Percentiles rank a stretch among this genome's conserved stretches.
phyloP scores from a whole-genome alignment of 2,329 filamentous ascomycete species.

The Aspergillus brunneoviolaceus region DNA sequence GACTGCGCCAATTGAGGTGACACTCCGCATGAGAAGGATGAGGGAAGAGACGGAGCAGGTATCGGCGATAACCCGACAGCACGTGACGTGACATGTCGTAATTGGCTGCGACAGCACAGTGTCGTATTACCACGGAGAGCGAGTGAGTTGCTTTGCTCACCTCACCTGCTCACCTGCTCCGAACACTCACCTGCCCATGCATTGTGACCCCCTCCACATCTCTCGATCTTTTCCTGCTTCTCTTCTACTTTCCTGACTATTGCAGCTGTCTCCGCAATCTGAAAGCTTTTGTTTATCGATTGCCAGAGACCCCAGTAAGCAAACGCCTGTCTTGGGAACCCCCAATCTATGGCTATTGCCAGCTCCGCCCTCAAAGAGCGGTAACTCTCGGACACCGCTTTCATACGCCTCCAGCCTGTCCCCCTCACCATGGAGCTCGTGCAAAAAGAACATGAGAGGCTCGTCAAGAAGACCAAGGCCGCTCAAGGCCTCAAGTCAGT shows the following conservation, averaged over 20 bases:
- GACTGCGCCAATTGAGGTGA: not conserved
- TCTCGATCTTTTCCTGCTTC: not conserved
- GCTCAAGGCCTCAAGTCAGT: constrained; percentile 73
- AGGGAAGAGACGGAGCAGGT: not conserved
- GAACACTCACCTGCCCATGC: constrained; percentile 1
- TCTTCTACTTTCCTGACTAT: not conserved
- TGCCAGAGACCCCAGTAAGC: not conserved
- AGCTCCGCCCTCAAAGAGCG: constrained; percentile 19
- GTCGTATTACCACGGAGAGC: not conserved
- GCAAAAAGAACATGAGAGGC: constrained; percentile 70
- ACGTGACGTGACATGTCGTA: constrained; percentile 17
- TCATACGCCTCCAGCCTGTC: constrained; percentile 3
- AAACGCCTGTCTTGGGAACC: not conserved
- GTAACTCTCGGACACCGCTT: constrained; percentile 33
- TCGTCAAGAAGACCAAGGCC: constrained; percentile 68
- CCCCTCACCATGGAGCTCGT: constrained; percentile 59
- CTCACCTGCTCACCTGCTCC: not conserved
- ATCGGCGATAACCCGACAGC: not conserved
- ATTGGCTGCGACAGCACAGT: not conserved
- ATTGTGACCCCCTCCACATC: not conserved
- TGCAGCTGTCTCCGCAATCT: too few species aligned
- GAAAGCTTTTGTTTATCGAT: too few species aligned
- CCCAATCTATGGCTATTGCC: constrained; percentile 26
- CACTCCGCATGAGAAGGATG: too few species aligned
- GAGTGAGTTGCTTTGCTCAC: not conserved